Evolutionary conservation across 2,329 filamentous ascomycete genomes (phyloP).

Genomic region (Huntiella omanensis): DNA sequence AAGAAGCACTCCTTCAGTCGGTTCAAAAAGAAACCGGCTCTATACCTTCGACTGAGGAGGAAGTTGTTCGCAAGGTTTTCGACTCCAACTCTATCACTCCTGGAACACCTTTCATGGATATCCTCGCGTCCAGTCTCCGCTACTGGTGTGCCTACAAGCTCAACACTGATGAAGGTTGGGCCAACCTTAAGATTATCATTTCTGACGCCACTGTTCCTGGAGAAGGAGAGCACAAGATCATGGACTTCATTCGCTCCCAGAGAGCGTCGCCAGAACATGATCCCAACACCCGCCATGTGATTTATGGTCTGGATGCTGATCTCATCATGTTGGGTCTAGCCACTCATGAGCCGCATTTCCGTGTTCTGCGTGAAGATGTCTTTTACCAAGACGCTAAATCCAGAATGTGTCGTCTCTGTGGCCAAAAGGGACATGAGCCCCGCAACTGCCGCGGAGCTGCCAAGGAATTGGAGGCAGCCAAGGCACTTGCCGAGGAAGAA

Average conservation of each 20-base stretch:
- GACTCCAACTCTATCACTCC: constrained; percentile 78
- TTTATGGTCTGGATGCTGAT: constrained; percentile 94
- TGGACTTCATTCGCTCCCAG: constrained; percentile 93
- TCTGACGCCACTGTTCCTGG: constrained; percentile 95
- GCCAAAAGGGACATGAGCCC: constrained; percentile 79
- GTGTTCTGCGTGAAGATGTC: constrained; percentile 89
- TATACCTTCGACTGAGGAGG: constrained; percentile 23
- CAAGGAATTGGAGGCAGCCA: constrained; percentile 39
- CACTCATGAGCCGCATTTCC: constrained; percentile 93
- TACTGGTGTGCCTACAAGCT: constrained; percentile 98
- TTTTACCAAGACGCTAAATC: constrained; percentile 77
- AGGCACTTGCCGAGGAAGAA: constrained; percentile 9
- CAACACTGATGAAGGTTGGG: constrained; percentile 91
- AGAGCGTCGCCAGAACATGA: constrained; percentile 78
- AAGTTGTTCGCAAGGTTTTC: constrained; percentile 71
- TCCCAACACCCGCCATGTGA: constrained; percentile 92
- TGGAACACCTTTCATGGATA: constrained; percentile 97
- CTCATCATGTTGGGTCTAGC: constrained; percentile 95
- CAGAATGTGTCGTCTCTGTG: constrained; percentile 71
- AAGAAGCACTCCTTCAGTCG: constrained; percentile 69
- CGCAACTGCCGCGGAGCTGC: constrained; percentile 73
- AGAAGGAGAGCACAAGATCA: constrained; percentile 98
- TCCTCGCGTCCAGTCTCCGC: constrained; percentile 70
- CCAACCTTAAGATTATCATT: constrained; percentile 90
- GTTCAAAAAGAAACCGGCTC: constrained; percentile 57